phyloP scores from a whole-genome alignment of 1,139 yeast genomes.

The Diutina catenulata region DNA sequence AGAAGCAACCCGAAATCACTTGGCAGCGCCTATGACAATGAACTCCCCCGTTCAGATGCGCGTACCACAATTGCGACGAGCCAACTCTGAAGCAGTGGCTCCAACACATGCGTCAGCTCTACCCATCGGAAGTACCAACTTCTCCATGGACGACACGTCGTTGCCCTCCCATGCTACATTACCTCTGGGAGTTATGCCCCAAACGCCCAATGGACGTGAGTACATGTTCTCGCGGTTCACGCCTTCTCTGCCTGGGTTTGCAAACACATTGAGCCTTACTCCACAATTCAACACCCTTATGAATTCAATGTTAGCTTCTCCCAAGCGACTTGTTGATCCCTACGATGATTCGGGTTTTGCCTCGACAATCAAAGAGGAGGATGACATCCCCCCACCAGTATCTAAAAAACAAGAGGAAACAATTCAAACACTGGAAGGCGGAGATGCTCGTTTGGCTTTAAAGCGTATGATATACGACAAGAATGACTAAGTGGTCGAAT shows the following conservation, averaged over 20 bases:
- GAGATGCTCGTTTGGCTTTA: slow-evolving; percentile 4
- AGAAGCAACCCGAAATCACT: too few relatives aligned
- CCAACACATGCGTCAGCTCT: too few relatives aligned
- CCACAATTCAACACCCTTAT: slow-evolving; percentile 34
- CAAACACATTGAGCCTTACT: too few relatives aligned
- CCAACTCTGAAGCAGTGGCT: too few relatives aligned
- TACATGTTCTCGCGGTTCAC: slow-evolving; percentile 5
- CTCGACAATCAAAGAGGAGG: not conserved
- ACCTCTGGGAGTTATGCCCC: slow-evolving; percentile 7
- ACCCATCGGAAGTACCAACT: too few relatives aligned
- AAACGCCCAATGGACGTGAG: slow-evolving; percentile 7
- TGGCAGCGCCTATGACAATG: too few relatives aligned
- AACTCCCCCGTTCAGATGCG: too few relatives aligned
- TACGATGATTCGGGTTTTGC: not conserved
- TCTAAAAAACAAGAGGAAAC: not conserved
- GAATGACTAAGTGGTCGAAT: too few relatives aligned
- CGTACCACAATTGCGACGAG: too few relatives aligned
- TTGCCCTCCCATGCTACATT: not conserved
- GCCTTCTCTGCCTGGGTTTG: slow-evolving; percentile 13
- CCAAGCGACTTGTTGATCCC: not conserved
- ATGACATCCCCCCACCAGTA: not conserved
- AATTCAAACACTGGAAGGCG: not conserved
- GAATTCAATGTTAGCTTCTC: slow-evolving; percentile 26
- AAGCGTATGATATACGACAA: slow-evolving; percentile 5
- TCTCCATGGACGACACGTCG: not conserved